Evolutionary conservation across 2,329 filamentous ascomycete species (phyloP).

Genomic region (Cladophialophora chaetospira): DNA sequence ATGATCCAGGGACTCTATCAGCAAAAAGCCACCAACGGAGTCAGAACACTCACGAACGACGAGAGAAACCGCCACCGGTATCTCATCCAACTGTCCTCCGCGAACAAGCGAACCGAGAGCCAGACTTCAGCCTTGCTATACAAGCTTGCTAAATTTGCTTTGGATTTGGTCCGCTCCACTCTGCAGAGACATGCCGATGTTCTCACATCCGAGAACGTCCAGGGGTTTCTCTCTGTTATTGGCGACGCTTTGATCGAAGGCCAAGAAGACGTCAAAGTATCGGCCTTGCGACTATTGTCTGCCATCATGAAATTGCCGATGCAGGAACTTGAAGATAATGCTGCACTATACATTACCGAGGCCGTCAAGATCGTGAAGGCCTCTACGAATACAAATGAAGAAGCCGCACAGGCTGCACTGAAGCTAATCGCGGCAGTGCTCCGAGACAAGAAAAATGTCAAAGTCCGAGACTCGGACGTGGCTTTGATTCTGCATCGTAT

Average conservation of each 20-base stretch:
- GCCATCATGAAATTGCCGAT: conserved; percentile 84
- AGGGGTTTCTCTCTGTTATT: conserved; percentile 83
- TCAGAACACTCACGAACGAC: conserved; percentile 47
- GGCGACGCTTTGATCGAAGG: conserved; percentile 81
- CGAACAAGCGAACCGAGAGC: conserved; percentile 58
- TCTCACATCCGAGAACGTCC: conserved; percentile 74
- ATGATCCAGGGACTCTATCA: conserved; percentile 85
- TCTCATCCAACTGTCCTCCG: conserved; percentile 73
- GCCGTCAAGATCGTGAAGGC: conserved; percentile 78
- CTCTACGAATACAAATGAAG: conserved; percentile 75
- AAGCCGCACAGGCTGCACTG: conserved; percentile 81
- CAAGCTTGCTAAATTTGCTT: conserved; percentile 83
- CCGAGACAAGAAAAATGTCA: conserved; percentile 73
- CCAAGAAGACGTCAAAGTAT: conserved; percentile 90
- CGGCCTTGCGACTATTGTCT: conserved; percentile 80
- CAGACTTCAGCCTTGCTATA: conserved; percentile 69
- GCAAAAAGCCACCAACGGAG: conserved; percentile 52
- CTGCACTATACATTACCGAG: conserved; percentile 79
- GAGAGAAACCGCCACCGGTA: conserved; percentile 70
- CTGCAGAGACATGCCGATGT: conserved; percentile 82
- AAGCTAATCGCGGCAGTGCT: conserved; percentile 86
- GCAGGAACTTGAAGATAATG: conserved; percentile 66
- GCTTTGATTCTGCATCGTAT: conserved; percentile 80
- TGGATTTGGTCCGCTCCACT: conserved; percentile 84
- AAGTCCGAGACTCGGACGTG: conserved; percentile 77